Conservation (phyloP, 306 rosid species). For the Lagenaria siceraria region DNA sequence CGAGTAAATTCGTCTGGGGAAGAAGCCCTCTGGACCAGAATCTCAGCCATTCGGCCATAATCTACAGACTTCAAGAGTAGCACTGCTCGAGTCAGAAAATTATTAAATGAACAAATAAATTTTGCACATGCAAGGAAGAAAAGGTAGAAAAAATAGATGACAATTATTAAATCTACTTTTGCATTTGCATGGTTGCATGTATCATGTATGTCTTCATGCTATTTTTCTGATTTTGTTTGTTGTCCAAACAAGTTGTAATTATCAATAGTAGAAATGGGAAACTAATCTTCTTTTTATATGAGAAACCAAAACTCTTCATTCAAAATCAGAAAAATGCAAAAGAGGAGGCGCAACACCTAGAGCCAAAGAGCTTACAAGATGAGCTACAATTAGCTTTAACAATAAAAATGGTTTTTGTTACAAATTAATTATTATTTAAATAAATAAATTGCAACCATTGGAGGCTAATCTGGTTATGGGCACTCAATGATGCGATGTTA, state of each 20-base stretch:
- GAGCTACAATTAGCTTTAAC: not conserved
- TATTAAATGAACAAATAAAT: slow-evolving; percentile 51
- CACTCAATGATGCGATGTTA: not conserved
- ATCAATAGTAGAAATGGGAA: slow-evolving; percentile 1
- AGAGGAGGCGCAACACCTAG: not conserved
- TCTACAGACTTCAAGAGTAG: slow-evolving; percentile 99
- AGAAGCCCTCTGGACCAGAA: slow-evolving; percentile 88
- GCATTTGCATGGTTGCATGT: not conserved
- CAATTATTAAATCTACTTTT: not conserved
- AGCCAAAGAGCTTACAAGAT: not conserved
- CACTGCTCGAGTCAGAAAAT: slow-evolving; percentile 98
- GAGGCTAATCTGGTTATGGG: not conserved
- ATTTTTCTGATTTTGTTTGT: slow-evolving; percentile 1
- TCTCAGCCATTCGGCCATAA: slow-evolving; percentile 99
- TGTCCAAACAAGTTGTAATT: not conserved
- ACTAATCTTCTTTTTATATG: not conserved
- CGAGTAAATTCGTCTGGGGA: slow-evolving; percentile 89
- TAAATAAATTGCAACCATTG: too few relatives aligned
- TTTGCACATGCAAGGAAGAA: not conserved
- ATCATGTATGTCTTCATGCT: not conserved
- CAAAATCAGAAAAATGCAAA: not conserved
- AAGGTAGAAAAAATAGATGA: not conserved
- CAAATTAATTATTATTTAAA: not conserved
- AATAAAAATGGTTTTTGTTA: not conserved
- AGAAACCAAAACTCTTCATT: not conserved